phyloP scores from a whole-genome alignment of 169 alveolate genomes.

The Cryptosporidium baileyi region DNA sequence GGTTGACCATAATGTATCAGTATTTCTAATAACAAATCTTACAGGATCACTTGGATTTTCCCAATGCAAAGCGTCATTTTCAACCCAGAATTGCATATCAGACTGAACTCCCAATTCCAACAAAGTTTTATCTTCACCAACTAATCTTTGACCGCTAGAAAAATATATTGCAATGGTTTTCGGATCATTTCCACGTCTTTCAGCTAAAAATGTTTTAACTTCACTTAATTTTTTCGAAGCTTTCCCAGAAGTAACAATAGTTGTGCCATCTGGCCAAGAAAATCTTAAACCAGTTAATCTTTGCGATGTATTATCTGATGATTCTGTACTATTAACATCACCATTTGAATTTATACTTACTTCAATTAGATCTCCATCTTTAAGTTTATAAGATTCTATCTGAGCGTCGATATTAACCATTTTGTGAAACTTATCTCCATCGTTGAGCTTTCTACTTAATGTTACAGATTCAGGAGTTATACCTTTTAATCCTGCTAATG shows the following conservation, averaged over 20 bases:
- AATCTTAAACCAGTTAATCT: conserved; percentile 55
- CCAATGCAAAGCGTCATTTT: conserved; percentile 53
- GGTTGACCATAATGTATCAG: conserved; percentile 66
- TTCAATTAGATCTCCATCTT: conserved; percentile 62
- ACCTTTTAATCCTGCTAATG: conserved; percentile 67
- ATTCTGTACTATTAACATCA: not conserved
- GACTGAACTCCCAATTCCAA: conserved; percentile 45
- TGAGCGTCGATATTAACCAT: conserved; percentile 51
- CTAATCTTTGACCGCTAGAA: conserved; percentile 46
- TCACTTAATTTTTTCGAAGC: conserved; percentile 39
- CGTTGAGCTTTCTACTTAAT: conserved; percentile 29
- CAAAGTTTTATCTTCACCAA: conserved; percentile 47
- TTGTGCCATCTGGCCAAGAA: conserved; percentile 68
- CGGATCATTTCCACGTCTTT: conserved; percentile 49
- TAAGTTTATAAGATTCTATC: conserved; percentile 41
- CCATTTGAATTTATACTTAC: conserved; percentile 28
- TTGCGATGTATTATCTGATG: not conserved
- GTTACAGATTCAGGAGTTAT: conserved; percentile 44
- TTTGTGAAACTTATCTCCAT: conserved; percentile 15
- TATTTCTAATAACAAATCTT: conserved; percentile 60
- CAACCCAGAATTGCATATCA: conserved; percentile 70
- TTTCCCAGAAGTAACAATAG: conserved; percentile 58
- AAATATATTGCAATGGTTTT: conserved; percentile 55
- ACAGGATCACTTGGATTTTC: conserved; percentile 64
- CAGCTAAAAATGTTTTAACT: conserved; percentile 46